Conservation (phyloP, 768 basidiomycete genomes). For the Melanogaster broomeanus region DNA sequence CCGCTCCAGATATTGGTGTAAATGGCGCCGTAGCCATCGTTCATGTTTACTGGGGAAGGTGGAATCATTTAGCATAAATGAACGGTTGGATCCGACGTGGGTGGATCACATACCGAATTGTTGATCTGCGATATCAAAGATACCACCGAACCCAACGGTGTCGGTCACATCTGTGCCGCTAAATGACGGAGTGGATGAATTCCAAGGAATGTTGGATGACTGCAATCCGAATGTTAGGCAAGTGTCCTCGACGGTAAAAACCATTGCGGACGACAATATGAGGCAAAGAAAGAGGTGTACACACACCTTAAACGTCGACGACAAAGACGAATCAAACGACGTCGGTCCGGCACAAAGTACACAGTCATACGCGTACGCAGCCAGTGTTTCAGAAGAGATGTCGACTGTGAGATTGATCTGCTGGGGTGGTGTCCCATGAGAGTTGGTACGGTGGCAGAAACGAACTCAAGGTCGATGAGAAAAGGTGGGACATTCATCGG, state of each 20-base stretch:
- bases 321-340: slow-evolving; percentile 22
- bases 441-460: slow-evolving; percentile 16
- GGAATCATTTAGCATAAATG: not conserved
- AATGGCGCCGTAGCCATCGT: slow-evolving; percentile 21
- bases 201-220: slow-evolving; percentile 20
- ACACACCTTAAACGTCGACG: slow-evolving; percentile 27
- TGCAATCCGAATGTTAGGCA: slow-evolving; percentile 1
- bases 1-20: slow-evolving; percentile 16
- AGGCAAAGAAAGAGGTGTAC: not conserved
- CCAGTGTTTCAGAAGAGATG: slow-evolving; percentile 10
- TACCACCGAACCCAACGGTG: slow-evolving; percentile 20
- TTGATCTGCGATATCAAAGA: slow-evolving; percentile 12
- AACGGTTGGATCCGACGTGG: not conserved
- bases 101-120: slow-evolving; percentile 14
- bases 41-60: slow-evolving; percentile 20
- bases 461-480: slow-evolving; percentile 11
- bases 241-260: not conserved
- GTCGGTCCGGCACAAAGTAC: slow-evolving; percentile 25
- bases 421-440: slow-evolving; percentile 31
- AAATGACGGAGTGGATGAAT: slow-evolving; percentile 13
- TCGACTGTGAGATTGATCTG: slow-evolving; percentile 26
- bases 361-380: slow-evolving; percentile 22
- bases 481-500: slow-evolving; percentile 22
- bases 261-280: not conserved
- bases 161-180: slow-evolving; percentile 18